Evolutionary conservation across 768 basidiomycete species (phyloP), one percentile per base, ranked within the genome.

Genomic region (Lactarius psammicola): DNA sequence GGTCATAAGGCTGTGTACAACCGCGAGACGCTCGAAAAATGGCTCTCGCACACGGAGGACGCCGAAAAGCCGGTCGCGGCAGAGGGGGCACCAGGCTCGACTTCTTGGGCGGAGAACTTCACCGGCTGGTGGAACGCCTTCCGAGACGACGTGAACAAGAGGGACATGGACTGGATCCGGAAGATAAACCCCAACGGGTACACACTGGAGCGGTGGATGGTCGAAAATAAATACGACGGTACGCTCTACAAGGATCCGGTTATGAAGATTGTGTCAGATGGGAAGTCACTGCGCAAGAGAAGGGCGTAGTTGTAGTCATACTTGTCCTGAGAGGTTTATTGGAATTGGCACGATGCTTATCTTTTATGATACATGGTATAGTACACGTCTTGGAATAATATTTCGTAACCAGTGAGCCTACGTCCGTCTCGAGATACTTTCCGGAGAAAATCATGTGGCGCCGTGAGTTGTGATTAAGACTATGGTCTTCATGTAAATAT

Each of bases 101-200:
- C 70, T 60, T 71, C 69, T 26, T 73, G 68, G 68, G 64, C 36
- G 34, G 71, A 80, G 72, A 82, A 79, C 70, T 82, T 82, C 71
- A 72, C 73, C 28, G 77, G 74, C 3, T 82, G 78, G 72, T 84
- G 79, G 80, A 74, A 74, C 13, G 62, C 77, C 58, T 83, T 76
- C 74, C 71, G 79, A 33, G 82, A 84, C 62, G 77, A 78, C 65
- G 69, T 82, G 38, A 46, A 83, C 46, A 75, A 72, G 68, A 73
- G 78, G 68, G 78, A 84, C 64, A 77, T 80, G 76, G 76, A 78
- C 7, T 82, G 80, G 80, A 74, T 82, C 30, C 70, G 76, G 57
- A 74, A 71, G 44, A 34, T 51, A 15, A 62, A 66, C 33, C 65
- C 65, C 38, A 56, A 57, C 20, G 65, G 65, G 33, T 57, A 55